Conservation (phyloP, 208 protist genomes). For the Kentomonas sorsogonicus region DNA sequence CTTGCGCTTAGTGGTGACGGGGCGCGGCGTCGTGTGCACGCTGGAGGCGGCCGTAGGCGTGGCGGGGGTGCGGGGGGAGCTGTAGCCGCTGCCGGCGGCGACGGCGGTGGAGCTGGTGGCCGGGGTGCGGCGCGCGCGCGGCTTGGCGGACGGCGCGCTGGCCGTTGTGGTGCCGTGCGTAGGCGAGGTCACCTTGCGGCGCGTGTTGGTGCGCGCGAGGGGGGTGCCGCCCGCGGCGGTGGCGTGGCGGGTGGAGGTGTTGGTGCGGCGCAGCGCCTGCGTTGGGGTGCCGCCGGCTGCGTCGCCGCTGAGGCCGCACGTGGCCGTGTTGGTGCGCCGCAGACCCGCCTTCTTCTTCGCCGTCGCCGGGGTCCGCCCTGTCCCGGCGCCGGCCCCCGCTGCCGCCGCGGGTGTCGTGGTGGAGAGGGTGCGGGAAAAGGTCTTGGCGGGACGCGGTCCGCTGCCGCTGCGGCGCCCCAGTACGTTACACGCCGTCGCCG, state of each 20-base stretch:
- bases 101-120: not conserved
- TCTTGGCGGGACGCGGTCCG: conserved; percentile 2
- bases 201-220: not conserved
- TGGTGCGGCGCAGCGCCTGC: conserved; percentile 17
- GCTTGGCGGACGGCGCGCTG: not conserved
- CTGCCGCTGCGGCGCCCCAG: not conserved
- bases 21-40: not conserved
- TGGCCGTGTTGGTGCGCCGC: conserved; percentile 2
- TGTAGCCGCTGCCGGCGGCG: not conserved
- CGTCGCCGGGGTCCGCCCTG: not conserved
- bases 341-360: not conserved
- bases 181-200: not conserved
- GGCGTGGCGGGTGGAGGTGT: conserved; percentile 10
- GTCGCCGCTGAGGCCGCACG: not conserved
- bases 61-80: not conserved
- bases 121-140: not conserved
- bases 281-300: not conserved
- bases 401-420: conserved; percentile 7
- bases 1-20: not conserved
- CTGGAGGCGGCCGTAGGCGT: not conserved
- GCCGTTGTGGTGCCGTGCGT: not conserved
- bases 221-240: conserved; percentile 10
- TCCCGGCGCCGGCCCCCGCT: not conserved
- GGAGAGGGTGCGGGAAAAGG: conserved; percentile 13
- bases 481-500: not conserved